Base-by-base conservation (phyloP, 2,329 filamentous ascomycete genomes). In the Anisogramma anomala region DNA sequence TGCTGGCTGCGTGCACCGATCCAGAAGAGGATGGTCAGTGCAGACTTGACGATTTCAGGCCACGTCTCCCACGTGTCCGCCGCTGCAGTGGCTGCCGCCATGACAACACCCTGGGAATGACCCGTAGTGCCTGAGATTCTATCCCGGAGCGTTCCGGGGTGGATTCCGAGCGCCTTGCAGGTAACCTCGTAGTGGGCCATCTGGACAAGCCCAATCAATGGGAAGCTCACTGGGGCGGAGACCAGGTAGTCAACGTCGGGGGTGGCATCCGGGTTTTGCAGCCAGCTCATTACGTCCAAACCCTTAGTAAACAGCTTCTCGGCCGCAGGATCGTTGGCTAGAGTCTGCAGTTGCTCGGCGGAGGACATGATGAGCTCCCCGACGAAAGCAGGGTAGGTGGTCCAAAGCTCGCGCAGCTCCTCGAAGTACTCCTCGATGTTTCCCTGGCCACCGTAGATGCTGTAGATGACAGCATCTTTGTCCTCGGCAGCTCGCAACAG, bases 341-440 rank as follows among this genome's bases (percentile, higher is more conserved):
- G 72, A 19, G 69, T 79, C 58, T 89, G 86, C n/a, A 98, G 74
- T 41, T 94, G 78, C 56, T 93, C 82, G 11, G 91, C 88, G 6
- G 87, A 81, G 18, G 79, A 74, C 20, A 74, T 72, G 55, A 98
- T 74, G 49, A 96, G 78, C 50, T 93, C 86, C 52, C 85, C 82
- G 4, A 95, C 78, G 52, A 98, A 93, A 20, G 83, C 83, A 10
- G 84, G 82, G 65, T 98, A 98, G 45, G 88, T 94, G 54, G 72
- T 79, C 68, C 89, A 89, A 44, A 96, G 76, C 60, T 94, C 83
- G 42, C 91, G 80, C 48, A 98, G 75, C 68, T 98, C 91, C 52
- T 98, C 89, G 56, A 98, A 98, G 66, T 98, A 98, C 66, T 98
- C 93, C 64, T 98, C 89, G 49, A 98, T 96, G 63, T 98, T 98